phyloP scores from a whole-genome alignment of 164 flowering plant species.

The Santalum album region DNA sequence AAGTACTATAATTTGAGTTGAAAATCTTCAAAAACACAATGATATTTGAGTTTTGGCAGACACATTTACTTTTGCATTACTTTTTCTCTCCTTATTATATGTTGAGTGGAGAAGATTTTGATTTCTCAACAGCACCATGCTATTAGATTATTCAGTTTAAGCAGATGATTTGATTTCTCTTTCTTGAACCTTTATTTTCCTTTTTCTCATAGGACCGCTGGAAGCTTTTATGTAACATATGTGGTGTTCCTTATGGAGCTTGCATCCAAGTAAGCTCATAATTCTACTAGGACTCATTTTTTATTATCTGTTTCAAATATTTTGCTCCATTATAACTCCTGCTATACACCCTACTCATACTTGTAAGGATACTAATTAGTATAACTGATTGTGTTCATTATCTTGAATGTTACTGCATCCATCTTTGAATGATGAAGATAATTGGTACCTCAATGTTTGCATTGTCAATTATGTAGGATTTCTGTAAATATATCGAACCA shows the following conservation, averaged over 20 bases:
- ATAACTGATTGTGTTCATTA: too few species aligned
- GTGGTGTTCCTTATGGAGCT: slow-evolving; percentile 94
- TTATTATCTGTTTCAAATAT: neutral
- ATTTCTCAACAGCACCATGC: neutral
- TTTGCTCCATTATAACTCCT: too few species aligned
- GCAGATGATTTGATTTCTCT: neutral
- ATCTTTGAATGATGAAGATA: too few species aligned
- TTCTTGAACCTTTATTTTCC: slow-evolving; percentile 2
- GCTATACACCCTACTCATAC: too few species aligned
- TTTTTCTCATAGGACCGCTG: slow-evolving; percentile 68
- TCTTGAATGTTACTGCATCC: too few species aligned
- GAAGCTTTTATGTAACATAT: slow-evolving; percentile 93
- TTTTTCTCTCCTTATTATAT: neutral
- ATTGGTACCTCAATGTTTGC: too few species aligned
- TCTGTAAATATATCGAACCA: too few species aligned
- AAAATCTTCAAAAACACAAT: too few species aligned
- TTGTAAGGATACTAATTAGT: too few species aligned
- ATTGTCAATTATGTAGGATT: too few species aligned
- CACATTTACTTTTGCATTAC: neutral
- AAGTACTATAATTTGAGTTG: neutral
- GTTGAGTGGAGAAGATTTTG: neutral
- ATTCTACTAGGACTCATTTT: too few species aligned
- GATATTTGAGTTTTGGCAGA: neutral
- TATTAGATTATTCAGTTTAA: neutral
- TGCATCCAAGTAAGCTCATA: slow-evolving; percentile 72